Conservation (phyloP, 371 early-diverging fungal species). For the Coemansia linderi region DNA sequence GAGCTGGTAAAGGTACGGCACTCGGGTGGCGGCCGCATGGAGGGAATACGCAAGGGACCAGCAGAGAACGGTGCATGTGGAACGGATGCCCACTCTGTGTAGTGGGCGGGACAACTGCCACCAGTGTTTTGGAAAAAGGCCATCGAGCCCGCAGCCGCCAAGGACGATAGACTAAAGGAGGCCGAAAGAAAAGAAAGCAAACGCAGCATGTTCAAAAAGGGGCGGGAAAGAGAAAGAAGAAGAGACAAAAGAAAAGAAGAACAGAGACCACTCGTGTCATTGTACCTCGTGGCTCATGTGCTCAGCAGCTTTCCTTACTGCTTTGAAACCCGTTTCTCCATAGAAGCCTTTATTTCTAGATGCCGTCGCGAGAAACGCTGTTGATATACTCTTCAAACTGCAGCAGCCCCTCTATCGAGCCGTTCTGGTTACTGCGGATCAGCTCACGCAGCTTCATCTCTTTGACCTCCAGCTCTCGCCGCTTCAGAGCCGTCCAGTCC, state of each 20-base stretch:
- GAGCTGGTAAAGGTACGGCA: slow-evolving; percentile 21
- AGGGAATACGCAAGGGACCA: slow-evolving; percentile 5
- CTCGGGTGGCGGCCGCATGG: slow-evolving; percentile 16
- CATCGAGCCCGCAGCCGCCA: not conserved
- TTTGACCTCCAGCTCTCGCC: slow-evolving; percentile 33
- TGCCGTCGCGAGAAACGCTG: slow-evolving; percentile 3
- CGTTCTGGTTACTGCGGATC: slow-evolving; percentile 13
- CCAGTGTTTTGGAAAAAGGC: not conserved
- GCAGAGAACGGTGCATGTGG: slow-evolving; percentile 11
- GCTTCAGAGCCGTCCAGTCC: slow-evolving; percentile 37
- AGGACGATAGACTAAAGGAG: not conserved
- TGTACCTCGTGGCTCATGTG: not conserved
- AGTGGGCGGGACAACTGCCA: slow-evolving; percentile 3
- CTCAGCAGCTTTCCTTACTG: not conserved
- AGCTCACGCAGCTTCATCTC: slow-evolving; percentile 24
- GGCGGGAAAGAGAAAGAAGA: too few species aligned
- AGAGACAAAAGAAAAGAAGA: not conserved
- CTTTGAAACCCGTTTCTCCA: not conserved
- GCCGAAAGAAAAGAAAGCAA: not conserved
- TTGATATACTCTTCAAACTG: slow-evolving; percentile 29
- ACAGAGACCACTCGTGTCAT: not conserved
- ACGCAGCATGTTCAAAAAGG: not conserved
- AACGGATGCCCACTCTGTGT: slow-evolving; percentile 8
- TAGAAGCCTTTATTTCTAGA: not conserved
- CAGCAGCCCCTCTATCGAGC: slow-evolving; percentile 8